Evolutionary conservation across 768 basidiomycete species (phyloP).

Genomic region (Botryobasidium botryosum): DNA sequence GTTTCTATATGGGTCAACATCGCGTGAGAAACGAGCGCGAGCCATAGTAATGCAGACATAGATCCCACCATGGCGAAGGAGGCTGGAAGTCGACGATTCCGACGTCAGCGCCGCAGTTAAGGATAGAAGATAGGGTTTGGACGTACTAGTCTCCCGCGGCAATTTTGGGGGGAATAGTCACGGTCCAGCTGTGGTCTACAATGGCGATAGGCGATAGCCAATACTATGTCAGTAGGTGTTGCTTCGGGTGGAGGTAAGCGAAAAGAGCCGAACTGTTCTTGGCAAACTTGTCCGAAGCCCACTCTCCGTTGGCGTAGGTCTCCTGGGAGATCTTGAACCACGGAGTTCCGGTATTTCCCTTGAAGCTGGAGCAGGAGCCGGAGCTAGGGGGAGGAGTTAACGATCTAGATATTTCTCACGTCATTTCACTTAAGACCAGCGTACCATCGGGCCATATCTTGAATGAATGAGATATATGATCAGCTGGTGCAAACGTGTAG

Average conservation of each 20-base stretch:
- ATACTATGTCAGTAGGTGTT: too few relatives aligned
- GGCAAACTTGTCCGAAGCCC: slow-evolving; percentile 2
- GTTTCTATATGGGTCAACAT: not conserved
- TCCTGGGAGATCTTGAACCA: slow-evolving; percentile 7
- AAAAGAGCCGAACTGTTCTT: not conserved
- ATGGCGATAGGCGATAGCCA: not conserved
- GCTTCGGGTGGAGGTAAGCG: not conserved
- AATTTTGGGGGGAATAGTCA: not conserved
- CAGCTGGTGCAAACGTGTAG: too few relatives aligned
- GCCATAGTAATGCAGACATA: not conserved
- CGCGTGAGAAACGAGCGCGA: not conserved
- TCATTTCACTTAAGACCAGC: too few relatives aligned
- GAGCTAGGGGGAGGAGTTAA: too few relatives aligned
- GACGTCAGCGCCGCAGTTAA: too few relatives aligned
- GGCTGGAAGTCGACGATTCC: too few relatives aligned
- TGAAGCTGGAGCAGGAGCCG: slow-evolving; percentile 10
- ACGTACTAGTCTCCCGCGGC: not conserved
- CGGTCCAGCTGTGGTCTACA: not conserved
- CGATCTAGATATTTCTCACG: too few relatives aligned
- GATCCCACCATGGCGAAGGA: too few relatives aligned
- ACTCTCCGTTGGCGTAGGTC: slow-evolving; percentile 1
- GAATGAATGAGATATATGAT: too few relatives aligned
- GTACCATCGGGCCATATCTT: too few relatives aligned
- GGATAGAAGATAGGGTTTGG: too few relatives aligned
- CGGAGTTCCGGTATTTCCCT: not conserved